Conservation (phyloP, 1,139 yeast species). For the Meyerozyma carpophila region DNA sequence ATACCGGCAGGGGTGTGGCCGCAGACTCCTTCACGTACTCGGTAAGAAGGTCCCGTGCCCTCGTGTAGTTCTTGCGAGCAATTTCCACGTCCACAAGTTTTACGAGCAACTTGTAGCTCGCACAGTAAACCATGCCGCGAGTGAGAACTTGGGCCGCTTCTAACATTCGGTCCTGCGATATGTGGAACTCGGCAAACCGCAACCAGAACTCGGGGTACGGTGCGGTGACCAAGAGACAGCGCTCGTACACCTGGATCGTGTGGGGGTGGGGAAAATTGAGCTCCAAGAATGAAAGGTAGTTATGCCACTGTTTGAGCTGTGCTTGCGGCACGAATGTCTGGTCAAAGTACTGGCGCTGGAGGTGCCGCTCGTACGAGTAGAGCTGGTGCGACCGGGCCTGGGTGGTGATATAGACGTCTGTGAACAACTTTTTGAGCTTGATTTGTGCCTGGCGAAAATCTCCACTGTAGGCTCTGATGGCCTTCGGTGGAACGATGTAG, state of each 20-base stretch:
- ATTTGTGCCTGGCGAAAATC: conserved; percentile 13
- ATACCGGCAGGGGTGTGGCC: conserved; percentile 29
- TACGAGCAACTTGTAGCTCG: conserved; percentile 20
- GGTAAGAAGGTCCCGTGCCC: conserved; percentile 32
- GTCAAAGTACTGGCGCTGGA: conserved; percentile 49
- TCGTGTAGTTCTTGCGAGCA: conserved; percentile 21
- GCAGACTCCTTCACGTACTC: conserved; percentile 21
- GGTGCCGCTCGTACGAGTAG: conserved; percentile 56
- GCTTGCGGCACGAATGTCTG: conserved; percentile 35
- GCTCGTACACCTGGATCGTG: conserved; percentile 45
- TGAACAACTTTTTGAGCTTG: conserved; percentile 40
- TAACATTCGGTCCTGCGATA: conserved; percentile 22
- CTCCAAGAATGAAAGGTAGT: conserved; percentile 55
- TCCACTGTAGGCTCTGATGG: conserved; percentile 11
- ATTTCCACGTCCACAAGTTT: conserved; percentile 39
- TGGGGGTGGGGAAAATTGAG: conserved; percentile 22
- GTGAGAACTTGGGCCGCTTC: conserved; percentile 33
- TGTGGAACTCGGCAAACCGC: conserved; percentile 47
- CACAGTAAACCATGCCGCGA: conserved; percentile 25
- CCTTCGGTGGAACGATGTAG: conserved; percentile 10
- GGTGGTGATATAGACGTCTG: conserved; percentile 53
- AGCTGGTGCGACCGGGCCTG: conserved; percentile 57
- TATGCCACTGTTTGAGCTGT: conserved; percentile 54
- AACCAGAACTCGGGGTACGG: conserved; percentile 57
- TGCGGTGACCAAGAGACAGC: conserved; percentile 52